Evolutionary conservation across 257 asterid species (phyloP), one percentile per base, ranked within the genome.

Genomic region (Scutellaria galericulata): DNA sequence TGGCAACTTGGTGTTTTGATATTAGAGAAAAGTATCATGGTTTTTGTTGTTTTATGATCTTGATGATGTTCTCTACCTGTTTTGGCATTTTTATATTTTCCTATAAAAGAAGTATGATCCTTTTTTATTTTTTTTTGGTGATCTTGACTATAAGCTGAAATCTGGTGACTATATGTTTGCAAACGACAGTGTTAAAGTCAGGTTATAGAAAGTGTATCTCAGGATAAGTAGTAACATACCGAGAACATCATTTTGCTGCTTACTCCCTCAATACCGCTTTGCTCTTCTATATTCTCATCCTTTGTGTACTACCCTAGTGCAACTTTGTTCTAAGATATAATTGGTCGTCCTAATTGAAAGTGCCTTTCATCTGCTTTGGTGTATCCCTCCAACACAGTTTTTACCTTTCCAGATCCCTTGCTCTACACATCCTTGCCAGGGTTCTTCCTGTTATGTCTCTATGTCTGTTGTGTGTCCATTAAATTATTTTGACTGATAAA

Each of bases 161-260:
- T 44, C 37, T 37, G 69, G 9, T 71, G 76, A 47, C 55, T n/a
- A n/a, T 37, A 13, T 45, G 12, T 18, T 41, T 59, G 41, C 8
- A 12, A 27, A 27, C n/a, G 35, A 31, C 51, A 47, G 35, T 57
- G 40, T 12, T 57, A 31, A 31, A 18, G 64, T 2, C 9, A 18
- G 20, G 48, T 8, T 44, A 7, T 44, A 44, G 11, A 44, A 44
- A 57, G 14, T 12, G 37, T 57, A 57, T 12, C 1, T 7, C 53
- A 5, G 44, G 37, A 3, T 14, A 39, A 67, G 11, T 11, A 12
- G 37, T 20, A 66, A 37, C 44, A 20, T 75, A 14, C 61, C 7
- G 5, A 58, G 45, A 57, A 51, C 14, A 48, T 18, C 56, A 35
- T 47, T 67, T 6, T 50, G 71, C 47, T 50, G 58, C 13, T 47